Evolutionary conservation across 495 filamentous ascomycete species (phyloP), one percentile per base, ranked within the genome.

Genomic region (Penicillium silybi): DNA sequence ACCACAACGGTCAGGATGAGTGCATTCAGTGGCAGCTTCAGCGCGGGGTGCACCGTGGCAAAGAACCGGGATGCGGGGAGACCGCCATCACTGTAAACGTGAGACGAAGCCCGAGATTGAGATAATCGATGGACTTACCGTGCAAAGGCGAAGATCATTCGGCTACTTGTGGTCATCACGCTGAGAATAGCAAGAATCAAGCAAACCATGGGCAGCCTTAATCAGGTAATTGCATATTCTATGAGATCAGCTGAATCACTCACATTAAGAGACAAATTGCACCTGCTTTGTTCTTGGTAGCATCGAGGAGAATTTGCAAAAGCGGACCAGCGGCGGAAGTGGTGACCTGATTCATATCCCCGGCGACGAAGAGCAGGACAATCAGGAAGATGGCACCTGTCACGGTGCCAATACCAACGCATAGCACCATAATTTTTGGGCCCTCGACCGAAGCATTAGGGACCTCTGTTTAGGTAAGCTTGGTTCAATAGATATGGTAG

Each of bases 61-160:
- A 90, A 82, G 57, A 83, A 66, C 1, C 61, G 67, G 22, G 82
- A 86, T 27, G 78, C 79, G 0, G 87, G 87, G 16, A 89, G 77
- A 13, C 85, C 86, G 9, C 83, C 77, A 56, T 89, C 87, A 38
- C 87, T 74, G 37, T 5, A 9, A 15, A 18, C 16, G 29, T 61
- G 6, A 61, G 22, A 44, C 0, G 13, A 9, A 4, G 16, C 4
- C 26, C 16, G 8, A 39, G 7, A 7, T 4, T 7, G 4, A 16
- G 13, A 17, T 38, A 29, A 19, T 9, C 6, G n/a, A 42, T 18
- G 8, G 13, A 42, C 42, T 2, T 58, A 69, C 67, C 70, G 77
- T 23, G 80, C 79, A 50, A 90, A 89, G 3, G 86, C 86, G 52
- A 82, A 89, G 8, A 84, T 83, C 84, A 89, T 88, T 8, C 87